These are phyloP conservation scores for Euphorbia peplus DNA, from an alignment of 345 rosid genomes.

Conservation along the genomic window DNA sequence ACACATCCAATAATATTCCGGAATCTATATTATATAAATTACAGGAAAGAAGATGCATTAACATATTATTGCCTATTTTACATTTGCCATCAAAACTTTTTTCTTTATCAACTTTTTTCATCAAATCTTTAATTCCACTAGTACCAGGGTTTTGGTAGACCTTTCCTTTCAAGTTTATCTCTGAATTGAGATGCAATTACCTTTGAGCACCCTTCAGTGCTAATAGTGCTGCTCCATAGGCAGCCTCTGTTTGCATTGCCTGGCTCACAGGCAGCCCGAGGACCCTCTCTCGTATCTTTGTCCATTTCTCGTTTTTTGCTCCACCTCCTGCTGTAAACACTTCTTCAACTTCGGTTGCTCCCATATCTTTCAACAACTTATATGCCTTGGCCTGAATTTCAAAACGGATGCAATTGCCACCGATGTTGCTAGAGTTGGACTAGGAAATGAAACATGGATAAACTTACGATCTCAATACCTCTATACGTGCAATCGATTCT, in stretches of 20 bases:
- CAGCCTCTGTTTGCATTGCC: constrained; percentile 80
- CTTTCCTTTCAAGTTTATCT: background rate
- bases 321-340: constrained; percentile 92
- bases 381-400: constrained; percentile 61
- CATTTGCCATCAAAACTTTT: too few relatives aligned
- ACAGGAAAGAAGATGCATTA: too few relatives aligned
- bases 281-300: constrained; percentile 62
- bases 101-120: too few relatives aligned
- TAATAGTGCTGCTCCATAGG: constrained; percentile 84
- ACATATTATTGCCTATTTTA: too few relatives aligned
- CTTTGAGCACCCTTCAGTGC: constrained; percentile 58
- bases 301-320: constrained; percentile 79
- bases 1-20: too few relatives aligned
- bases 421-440: background rate
- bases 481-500: constrained; percentile 87
- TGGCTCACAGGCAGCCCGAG: constrained; percentile 66
- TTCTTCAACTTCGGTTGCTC: constrained; percentile 73
- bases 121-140: too few relatives aligned
- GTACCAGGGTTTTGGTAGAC: background rate
- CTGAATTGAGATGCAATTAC: background rate
- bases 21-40: too few relatives aligned
- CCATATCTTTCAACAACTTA: constrained; percentile 63
- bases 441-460: background rate
- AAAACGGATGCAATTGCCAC: background rate
- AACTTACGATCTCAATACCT: constrained; percentile 38